phyloP scores from a whole-genome alignment of 768 basidiomycete genomes.

The Boletus subcaerulescens region DNA sequence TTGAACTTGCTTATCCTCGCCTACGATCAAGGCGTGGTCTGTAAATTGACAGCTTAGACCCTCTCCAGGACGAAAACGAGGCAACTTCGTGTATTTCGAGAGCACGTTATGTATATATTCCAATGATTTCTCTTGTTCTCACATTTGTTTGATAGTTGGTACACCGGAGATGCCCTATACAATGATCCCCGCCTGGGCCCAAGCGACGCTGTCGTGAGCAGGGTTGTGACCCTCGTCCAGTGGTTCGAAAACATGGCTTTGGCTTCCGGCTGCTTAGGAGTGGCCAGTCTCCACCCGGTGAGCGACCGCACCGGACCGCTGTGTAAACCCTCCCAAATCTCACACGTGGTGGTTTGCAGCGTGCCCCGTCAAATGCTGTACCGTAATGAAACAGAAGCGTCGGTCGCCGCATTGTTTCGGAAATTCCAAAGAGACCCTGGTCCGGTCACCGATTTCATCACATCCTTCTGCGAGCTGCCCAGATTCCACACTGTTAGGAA shows the following conservation, averaged over 20 bases:
- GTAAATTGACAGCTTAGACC: conserved; percentile 35
- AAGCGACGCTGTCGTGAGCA: conserved; percentile 66
- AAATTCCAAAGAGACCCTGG: conserved; percentile 18
- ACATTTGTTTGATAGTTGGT: conserved; percentile 50
- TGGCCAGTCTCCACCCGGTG: conserved; percentile 10
- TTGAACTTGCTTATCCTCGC: conserved; percentile 70
- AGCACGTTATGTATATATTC: conserved; percentile 43
- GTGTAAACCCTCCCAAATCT: no score
- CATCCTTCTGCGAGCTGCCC: neutral
- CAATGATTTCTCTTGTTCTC: conserved; percentile 3
- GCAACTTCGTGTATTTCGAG: conserved; percentile 69
- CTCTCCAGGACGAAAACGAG: conserved; percentile 50
- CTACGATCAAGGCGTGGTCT: conserved; percentile 65
- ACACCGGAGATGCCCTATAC: conserved; percentile 65
- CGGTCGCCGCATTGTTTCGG: conserved; percentile 24
- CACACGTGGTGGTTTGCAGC: no score
- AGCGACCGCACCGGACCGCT: conserved; percentile 10
- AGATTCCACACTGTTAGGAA: conserved; percentile 4
- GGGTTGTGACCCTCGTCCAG: conserved; percentile 57
- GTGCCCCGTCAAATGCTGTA: no score
- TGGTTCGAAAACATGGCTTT: conserved; percentile 79
- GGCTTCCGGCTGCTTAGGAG: conserved; percentile 36
- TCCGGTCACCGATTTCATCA: conserved; percentile 20
- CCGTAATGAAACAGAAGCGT: conserved; percentile 12
- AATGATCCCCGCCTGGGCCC: conserved; percentile 63